Evolutionary conservation across 768 basidiomycete species (phyloP).

Genomic region (Suillus hirtellus): DNA sequence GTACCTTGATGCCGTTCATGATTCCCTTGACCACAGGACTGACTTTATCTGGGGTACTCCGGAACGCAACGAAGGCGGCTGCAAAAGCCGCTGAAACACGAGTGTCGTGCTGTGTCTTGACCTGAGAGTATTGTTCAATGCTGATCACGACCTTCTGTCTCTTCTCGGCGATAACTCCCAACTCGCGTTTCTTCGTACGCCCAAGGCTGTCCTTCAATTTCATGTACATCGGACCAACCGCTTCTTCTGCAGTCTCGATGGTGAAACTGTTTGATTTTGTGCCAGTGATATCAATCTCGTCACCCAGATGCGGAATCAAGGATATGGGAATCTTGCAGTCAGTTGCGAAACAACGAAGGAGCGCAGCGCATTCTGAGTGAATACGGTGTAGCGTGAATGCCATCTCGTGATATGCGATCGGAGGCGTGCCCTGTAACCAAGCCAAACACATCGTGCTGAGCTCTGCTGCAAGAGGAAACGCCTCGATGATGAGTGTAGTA

Average conservation of each 20-base stretch:
- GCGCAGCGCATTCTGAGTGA: slow-evolving; percentile 71
- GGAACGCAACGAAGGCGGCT: slow-evolving; percentile 86
- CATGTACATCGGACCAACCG: slow-evolving; percentile 69
- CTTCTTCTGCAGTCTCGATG: slow-evolving; percentile 70
- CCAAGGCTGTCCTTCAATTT: slow-evolving; percentile 75
- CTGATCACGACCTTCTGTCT: slow-evolving; percentile 63
- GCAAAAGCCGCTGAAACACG: slow-evolving; percentile 90
- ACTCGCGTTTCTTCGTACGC: slow-evolving; percentile 75
- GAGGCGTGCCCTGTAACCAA: slow-evolving; percentile 75
- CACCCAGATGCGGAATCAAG: slow-evolving; percentile 77
- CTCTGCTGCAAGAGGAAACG: slow-evolving; percentile 60
- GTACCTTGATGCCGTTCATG: slow-evolving; percentile 96
- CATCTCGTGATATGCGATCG: slow-evolving; percentile 90
- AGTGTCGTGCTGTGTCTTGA: slow-evolving; percentile 83
- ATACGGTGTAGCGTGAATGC: slow-evolving; percentile 77
- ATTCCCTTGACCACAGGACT: slow-evolving; percentile 96
- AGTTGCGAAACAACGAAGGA: slow-evolving; percentile 80
- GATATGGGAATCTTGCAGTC: slow-evolving; percentile 85
- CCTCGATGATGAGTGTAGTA: slow-evolving; percentile 49
- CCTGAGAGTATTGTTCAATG: slow-evolving; percentile 78
- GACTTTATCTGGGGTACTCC: slow-evolving; percentile 86
- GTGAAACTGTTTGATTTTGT: slow-evolving; percentile 70
- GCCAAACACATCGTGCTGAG: slow-evolving; percentile 67
- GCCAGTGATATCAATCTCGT: slow-evolving; percentile 74
- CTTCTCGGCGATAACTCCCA: slow-evolving; percentile 75